These are phyloP conservation scores for Coemansia sp. DNA, from an alignment of 192 early-diverging fungal genomes.

Conservation along the genomic window DNA sequence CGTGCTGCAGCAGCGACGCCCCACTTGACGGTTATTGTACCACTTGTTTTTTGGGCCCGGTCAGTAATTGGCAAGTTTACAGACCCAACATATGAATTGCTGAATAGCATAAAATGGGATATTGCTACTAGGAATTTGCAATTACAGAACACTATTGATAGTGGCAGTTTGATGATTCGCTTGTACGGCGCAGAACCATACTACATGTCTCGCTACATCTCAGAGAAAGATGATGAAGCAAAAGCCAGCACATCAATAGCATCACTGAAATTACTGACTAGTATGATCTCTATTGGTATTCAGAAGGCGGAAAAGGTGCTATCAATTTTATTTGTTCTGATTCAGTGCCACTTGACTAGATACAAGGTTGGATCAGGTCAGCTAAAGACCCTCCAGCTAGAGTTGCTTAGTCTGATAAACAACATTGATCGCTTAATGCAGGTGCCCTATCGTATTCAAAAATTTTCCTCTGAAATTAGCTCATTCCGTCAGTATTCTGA, in stretches of 20 bases:
- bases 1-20: background rate
- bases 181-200: slow-evolving; percentile 57
- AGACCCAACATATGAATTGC: background rate
- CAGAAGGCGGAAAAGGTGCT: slow-evolving; percentile 31
- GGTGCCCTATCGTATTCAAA: background rate
- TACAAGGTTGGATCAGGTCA: background rate
- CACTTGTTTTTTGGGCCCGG: slow-evolving; percentile 6
- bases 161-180: slow-evolving; percentile 70
- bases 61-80: background rate
- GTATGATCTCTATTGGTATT: slow-evolving; percentile 50
- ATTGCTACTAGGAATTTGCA: background rate
- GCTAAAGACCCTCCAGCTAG: background rate
- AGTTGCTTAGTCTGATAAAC: background rate
- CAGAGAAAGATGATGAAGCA: slow-evolving; percentile 60
- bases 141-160: slow-evolving; percentile 24
- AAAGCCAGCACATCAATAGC: slow-evolving; percentile 51
- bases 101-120: background rate
- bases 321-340: background rate
- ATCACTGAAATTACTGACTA: slow-evolving; percentile 62
- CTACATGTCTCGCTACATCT: slow-evolving; percentile 57
- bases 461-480: background rate
- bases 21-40: slow-evolving; percentile 13
- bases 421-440: background rate
- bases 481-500: slow-evolving; percentile 12
- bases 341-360: slow-evolving; percentile 9